phyloP scores from a whole-genome alignment of 768 basidiomycete genomes.

The Clavaria fumosa region DNA sequence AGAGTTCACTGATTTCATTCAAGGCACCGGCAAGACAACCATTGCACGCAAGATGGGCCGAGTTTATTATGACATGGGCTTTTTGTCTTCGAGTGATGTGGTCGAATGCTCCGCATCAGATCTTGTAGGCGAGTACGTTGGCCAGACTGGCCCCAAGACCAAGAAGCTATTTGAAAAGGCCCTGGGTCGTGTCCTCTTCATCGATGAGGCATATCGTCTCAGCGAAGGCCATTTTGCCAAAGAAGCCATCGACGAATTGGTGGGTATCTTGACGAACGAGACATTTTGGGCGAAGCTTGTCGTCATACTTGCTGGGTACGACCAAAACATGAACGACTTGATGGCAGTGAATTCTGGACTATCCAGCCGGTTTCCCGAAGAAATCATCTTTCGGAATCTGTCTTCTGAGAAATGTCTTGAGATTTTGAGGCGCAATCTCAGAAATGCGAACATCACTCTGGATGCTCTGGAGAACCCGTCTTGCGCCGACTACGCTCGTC shows the following conservation, averaged over 20 bases:
- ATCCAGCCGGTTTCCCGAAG: constrained; percentile 52
- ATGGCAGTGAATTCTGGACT: constrained; percentile 45
- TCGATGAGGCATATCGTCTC: constrained; percentile 59
- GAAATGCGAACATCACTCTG: constrained; percentile 26
- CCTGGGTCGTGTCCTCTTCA: constrained; percentile 50
- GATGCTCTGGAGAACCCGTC: constrained; percentile 21
- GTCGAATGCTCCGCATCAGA: constrained; percentile 57
- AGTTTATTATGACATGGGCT: constrained; percentile 49
- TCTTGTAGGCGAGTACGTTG: constrained; percentile 53
- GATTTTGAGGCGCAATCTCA: constrained; percentile 32
- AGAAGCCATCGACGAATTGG: constrained; percentile 61
- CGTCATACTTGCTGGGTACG: constrained; percentile 58
- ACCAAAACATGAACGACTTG: constrained; percentile 47
- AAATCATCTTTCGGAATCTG: constrained; percentile 40
- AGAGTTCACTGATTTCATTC: neutral
- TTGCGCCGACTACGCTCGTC: constrained; percentile 18
- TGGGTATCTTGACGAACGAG: constrained; percentile 43
- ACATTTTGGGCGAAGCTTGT: constrained; percentile 42
- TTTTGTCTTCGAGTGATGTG: constrained; percentile 32
- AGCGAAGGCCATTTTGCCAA: constrained; percentile 46
- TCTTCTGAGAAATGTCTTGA: constrained; percentile 30
- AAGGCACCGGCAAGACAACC: constrained; percentile 53
- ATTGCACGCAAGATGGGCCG: constrained; percentile 46
- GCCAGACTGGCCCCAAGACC: constrained; percentile 59
- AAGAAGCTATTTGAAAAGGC: constrained; percentile 45